Evolutionary conservation across 176 grass and related monocot species (phyloP).

Genomic region (Raddia distichophylla): DNA sequence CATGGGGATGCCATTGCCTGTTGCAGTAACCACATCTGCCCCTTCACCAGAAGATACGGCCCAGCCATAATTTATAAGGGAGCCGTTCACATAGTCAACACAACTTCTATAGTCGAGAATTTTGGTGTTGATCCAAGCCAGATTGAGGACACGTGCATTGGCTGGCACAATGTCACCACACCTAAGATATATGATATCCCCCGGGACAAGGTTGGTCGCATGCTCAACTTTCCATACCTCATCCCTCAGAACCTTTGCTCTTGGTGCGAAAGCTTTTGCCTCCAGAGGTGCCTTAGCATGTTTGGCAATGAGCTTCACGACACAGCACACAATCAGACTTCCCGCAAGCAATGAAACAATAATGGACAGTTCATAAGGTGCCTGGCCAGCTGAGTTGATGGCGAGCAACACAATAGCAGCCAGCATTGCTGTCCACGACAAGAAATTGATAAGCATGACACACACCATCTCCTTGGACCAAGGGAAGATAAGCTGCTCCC

Average conservation of each 20-base stretch:
- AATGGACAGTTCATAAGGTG: no score
- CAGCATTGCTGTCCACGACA: no score
- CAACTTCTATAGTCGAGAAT: background rate
- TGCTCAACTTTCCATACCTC: conserved; percentile 9
- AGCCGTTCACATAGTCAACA: background rate
- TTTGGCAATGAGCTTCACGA: background rate
- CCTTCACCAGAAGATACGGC: conserved; percentile 3
- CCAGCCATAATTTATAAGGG: conserved; percentile 12
- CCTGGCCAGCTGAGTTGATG: no score
- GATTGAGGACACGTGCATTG: background rate
- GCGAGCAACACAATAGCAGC: no score
- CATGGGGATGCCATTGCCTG: conserved; percentile 10
- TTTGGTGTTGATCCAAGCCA: background rate
- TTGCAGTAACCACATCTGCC: conserved; percentile 5
- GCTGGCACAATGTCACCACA: conserved; percentile 17
- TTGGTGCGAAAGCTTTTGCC: background rate
- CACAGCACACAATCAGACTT: background rate
- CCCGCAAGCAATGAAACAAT: no score
- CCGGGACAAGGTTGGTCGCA: conserved; percentile 22
- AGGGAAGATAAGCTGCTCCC: no score
- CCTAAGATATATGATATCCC: conserved; percentile 25
- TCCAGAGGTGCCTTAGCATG: background rate
- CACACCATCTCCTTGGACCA: no score
- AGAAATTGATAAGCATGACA: no score
- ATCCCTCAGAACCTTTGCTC: conserved; percentile 15